Base-by-base conservation (phyloP, 2,329 filamentous ascomycete genomes). In the Metarhizium rileyi region DNA sequence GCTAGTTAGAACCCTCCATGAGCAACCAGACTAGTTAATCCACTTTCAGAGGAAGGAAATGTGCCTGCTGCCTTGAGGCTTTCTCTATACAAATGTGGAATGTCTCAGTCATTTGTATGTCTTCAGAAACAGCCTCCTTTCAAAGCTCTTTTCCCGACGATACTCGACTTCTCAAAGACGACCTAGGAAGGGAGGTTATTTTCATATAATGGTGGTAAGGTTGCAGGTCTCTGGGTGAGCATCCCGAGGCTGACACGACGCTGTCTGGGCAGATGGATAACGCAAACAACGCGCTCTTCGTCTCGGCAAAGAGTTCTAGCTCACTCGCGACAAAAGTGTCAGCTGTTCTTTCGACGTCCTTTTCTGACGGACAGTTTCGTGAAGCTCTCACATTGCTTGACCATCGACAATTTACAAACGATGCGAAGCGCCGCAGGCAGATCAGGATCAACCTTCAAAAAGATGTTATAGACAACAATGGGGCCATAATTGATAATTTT, bases 381-480 rank as follows among this genome's bases (percentile, higher is more conserved):
- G 87, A 95, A 71, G 84, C 90, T 14, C 71, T 98, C 27, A 74
- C 79, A 47, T 80, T 93, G 1, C 71, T 97, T 20, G 91, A 96
- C 66, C 71, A 80, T 46, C 78, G 87, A 33, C 76, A 76, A 1
- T 66, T 90, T 14, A 71, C 77, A 49, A 96, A 95, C 63, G 87
- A 81, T 12, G 76, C 87, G 9, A 86, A 90, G 56, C 85, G 83
- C 3, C 79, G 93, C 47, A 81, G 91, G 5, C 84, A 87, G 51
- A 70, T 97, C 16, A 82, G 90, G 16, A 69, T 95, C 1, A 83
- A 94, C 62, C 76, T 95, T 1, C 90, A 97, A 63, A 91, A 86
- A 64, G 90, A 97, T 62, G 87, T 96, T 35, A 90, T 97, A 50
- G 81, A 91, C 56, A 90, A 86, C 68, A 96, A 97, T 79, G 90